These are phyloP conservation scores for Colletotrichum australisinense DNA, from an alignment of 2,329 filamentous ascomycete genomes.

Conservation along the genomic window DNA sequence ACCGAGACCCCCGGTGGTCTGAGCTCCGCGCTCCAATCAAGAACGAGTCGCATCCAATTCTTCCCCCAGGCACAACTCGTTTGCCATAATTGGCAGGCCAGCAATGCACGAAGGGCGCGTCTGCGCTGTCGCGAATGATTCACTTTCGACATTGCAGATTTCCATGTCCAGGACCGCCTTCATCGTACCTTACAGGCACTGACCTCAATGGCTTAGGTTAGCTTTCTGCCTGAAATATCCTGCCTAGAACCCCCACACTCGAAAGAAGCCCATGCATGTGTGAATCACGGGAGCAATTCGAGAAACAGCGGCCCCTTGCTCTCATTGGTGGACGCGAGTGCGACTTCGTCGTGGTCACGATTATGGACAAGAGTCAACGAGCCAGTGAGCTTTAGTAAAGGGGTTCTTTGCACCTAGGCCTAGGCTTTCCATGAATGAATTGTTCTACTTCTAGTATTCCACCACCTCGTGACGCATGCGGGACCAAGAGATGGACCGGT, in stretches of 20 bases:
- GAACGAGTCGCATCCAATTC: background rate
- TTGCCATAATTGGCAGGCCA: background rate
- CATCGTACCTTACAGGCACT: background rate
- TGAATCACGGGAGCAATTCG: slow-evolving; percentile 7
- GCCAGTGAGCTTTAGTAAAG: background rate
- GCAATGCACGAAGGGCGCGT: too few species aligned
- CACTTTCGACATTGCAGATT: background rate
- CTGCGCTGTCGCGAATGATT: background rate
- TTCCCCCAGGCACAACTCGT: too few species aligned
- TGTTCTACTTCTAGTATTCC: background rate
- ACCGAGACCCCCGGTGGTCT: background rate
- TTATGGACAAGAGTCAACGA: background rate
- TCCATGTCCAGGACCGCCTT: background rate
- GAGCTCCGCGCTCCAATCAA: background rate
- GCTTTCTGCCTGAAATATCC: background rate
- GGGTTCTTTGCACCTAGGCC: too few species aligned
- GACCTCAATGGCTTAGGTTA: background rate
- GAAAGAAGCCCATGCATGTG: slow-evolving; percentile 4
- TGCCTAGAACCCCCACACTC: background rate
- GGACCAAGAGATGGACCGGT: background rate
- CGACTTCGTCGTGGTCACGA: background rate
- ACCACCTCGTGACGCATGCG: background rate
- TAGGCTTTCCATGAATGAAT: background rate
- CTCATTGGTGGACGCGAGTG: slow-evolving; percentile 4
- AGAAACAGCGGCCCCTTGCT: background rate